Evolutionary conservation across 2,329 filamentous ascomycete genomes (phyloP).

Genomic region (Pyricularia sp.): DNA sequence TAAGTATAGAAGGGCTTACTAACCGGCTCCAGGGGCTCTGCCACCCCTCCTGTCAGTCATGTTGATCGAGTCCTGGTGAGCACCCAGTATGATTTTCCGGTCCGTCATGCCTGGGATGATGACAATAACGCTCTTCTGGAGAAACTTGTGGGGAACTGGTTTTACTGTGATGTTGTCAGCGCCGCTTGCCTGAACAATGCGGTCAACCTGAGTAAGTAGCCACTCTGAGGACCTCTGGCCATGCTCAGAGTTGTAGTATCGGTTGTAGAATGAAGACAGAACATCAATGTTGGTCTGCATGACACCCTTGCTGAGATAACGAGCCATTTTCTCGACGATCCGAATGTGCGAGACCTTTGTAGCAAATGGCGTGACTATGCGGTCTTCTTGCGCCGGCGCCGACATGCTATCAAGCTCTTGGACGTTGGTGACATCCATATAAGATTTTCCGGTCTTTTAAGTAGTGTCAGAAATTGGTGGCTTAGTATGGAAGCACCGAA

Average conservation of each 20-base stretch:
- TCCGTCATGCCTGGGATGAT: conserved; percentile 77
- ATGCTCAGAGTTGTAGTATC: conserved; percentile 65
- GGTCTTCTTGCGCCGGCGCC: conserved; percentile 16
- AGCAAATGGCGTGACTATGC: conserved; percentile 16
- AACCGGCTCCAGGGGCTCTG: conserved; percentile 65
- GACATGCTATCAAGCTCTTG: conserved; percentile 44
- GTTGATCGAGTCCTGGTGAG: conserved; percentile 93
- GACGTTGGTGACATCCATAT: conserved; percentile 87
- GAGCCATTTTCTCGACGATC: conserved; percentile 53
- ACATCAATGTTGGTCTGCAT: conserved; percentile 69
- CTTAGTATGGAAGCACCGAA: not conserved
- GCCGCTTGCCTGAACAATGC: conserved; percentile 57
- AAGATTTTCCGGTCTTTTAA: conserved; percentile 61
- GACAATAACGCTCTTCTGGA: conserved; percentile 81
- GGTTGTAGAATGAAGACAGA: conserved; percentile 66
- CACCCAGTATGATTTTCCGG: conserved; percentile 76
- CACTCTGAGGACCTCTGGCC: conserved; percentile 78
- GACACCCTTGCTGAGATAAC: conserved; percentile 58
- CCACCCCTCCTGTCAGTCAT: conserved; percentile 73
- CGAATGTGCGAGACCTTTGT: conserved; percentile 39
- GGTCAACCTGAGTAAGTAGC: conserved; percentile 63
- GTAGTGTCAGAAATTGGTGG: not conserved
- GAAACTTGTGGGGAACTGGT: conserved; percentile 75
- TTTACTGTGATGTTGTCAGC: conserved; percentile 53
- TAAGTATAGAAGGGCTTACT: not conserved